Evolutionary conservation across 116 monocot species (phyloP), one percentile per base, ranked within the genome.

Genomic region (Dioscorea cayenensis): DNA sequence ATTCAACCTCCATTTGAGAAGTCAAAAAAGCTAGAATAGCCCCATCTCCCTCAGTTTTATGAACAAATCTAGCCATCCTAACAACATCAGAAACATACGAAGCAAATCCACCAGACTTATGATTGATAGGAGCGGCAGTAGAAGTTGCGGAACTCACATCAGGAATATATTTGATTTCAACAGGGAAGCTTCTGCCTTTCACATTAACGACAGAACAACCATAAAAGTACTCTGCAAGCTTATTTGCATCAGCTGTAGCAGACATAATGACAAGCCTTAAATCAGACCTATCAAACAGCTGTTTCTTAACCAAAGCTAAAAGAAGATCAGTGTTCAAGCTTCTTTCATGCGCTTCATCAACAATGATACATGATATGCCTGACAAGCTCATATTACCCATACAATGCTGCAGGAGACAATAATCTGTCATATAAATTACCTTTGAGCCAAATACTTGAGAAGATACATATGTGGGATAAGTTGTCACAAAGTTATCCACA

Each of bases 261-360:
- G 95, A 95, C 91, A 86, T 95, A 49, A 95, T 83, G 29, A 95
- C 80, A 69, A 95, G 77, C 69, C 78, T 84, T 50, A 95, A 76
- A 77, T 91, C 85, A 55, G 25, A 64, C 49, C 85, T 83, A 35
- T 83, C 35, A 27, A 81, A 71, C 18, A 95, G 63, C n/a, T 72
- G 71, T 65, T 82, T 89, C 76, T 87, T 95, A 36, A 89, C 71
- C 49, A 95, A 75, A 38, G 89, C 84, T 43, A 95, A 60, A 19
- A 95, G 37, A 5, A 91, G 80, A 72, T 95, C 95, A 60, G 95
- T 95, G 75, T 82, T 89, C 75, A 95, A 75, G 77, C 85, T 95
- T 77, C 95, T 89, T 76, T 95, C 95, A 87, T 95, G 95, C 63
- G 89, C 95, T 82, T 95, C 95, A 82, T 95, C 95, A 29, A 95